A percentile compares a stretch with the other conserved stretches of the same genome.
Conservation (phyloP, 2,329 filamentous ascomycete species). For the Lecanicillium sp. region DNA sequence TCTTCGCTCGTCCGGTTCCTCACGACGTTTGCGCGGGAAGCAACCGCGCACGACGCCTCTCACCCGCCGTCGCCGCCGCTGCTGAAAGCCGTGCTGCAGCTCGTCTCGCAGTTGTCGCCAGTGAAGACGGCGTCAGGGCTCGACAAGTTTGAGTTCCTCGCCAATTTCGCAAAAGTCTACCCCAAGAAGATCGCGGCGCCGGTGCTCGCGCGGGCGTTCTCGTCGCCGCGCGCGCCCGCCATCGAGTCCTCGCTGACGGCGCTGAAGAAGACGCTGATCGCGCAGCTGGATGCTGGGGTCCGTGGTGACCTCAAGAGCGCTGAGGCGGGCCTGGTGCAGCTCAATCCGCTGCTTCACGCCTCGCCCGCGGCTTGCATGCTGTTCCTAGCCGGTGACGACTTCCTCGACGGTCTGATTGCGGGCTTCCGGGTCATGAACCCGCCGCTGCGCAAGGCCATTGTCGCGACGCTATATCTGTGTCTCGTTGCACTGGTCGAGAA, state of each 20-base stretch:
- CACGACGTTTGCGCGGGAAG: constrained; percentile 58
- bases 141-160: constrained; percentile 60
- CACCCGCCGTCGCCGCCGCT: constrained; percentile 38
- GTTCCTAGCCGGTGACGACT: constrained; percentile 81
- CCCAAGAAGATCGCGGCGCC: constrained; percentile 54
- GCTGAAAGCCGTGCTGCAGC: constrained; percentile 57
- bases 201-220: constrained; percentile 45
- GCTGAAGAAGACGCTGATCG: constrained; percentile 57
- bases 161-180: constrained; percentile 62
- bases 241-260: constrained; percentile 52
- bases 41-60: constrained; percentile 29
- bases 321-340: constrained; percentile 47
- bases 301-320: constrained; percentile 48
- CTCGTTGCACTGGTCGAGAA: constrained; percentile 64
- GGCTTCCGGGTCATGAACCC: constrained; percentile 61
- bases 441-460: constrained; percentile 58
- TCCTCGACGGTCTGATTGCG: constrained; percentile 66
- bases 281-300: constrained; percentile 55
- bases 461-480: constrained; percentile 70
- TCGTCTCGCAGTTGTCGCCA: constrained; percentile 53
- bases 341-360: constrained; percentile 59
- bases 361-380: constrained; percentile 53
- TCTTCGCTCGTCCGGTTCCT: constrained; percentile 56
- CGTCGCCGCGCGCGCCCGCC: constrained; percentile 35
- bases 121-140: constrained; percentile 38